These are phyloP conservation scores for Cytospora piceicola DNA, from an alignment of 2,329 filamentous ascomycete species.

Conservation along the genomic window DNA sequence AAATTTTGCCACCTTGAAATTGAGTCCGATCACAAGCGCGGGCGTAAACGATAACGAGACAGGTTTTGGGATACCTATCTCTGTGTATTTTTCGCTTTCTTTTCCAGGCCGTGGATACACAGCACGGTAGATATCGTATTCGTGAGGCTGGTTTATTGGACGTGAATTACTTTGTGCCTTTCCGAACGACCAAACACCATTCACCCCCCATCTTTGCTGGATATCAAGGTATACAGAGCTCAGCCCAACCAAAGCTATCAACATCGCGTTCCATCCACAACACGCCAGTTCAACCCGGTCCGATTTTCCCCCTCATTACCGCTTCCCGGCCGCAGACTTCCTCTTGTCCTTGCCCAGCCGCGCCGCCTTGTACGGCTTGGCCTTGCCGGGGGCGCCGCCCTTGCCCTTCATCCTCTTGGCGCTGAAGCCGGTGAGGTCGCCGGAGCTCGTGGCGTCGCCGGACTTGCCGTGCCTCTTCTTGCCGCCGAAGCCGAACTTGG, in stretches of 20 bases:
- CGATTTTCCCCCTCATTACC: constrained; percentile 28
- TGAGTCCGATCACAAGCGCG: too few relatives aligned
- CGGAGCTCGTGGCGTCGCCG: constrained; percentile 81
- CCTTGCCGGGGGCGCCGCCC: constrained; percentile 38
- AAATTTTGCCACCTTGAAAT: too few relatives aligned
- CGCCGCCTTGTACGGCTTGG: constrained; percentile 44
- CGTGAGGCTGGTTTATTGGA: not conserved
- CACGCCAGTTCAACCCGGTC: not conserved
- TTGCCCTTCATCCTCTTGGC: constrained; percentile 81
- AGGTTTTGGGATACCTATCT: not conserved
- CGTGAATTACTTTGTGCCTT: not conserved
- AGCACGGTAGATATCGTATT: not conserved
- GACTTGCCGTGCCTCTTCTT: constrained; percentile 94
- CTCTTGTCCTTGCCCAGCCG: constrained; percentile 57
- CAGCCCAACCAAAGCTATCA: not conserved
- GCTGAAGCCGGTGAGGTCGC: constrained; percentile 80
- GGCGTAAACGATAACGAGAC: not conserved
- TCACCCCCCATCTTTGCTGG: not conserved
- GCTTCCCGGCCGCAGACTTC: constrained; percentile 48
- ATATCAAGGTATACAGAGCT: not conserved
- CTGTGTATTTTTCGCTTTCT: too few relatives aligned
- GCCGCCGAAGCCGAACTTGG: constrained; percentile 93
- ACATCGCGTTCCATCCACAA: not conserved
- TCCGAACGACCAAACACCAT: not conserved
- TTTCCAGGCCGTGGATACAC: too few relatives aligned